Evolutionary conservation across 345 rosid genomes (phyloP).

Genomic region (Microthlaspi erraticum): DNA sequence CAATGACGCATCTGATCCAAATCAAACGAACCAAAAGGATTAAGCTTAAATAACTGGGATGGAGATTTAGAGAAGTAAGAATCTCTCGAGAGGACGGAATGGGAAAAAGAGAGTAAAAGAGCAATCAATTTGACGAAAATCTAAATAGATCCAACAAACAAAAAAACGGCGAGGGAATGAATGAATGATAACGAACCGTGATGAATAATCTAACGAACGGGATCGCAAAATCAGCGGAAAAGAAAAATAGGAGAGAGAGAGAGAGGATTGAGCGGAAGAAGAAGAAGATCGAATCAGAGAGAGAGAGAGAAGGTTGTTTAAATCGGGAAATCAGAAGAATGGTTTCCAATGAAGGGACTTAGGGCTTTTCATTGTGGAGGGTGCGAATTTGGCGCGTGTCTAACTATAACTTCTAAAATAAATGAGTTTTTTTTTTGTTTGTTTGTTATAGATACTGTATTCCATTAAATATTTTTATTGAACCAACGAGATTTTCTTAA

Average conservation of each 20-base stretch:
- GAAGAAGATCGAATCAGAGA: conserved; percentile 26
- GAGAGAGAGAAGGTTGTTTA: conserved; percentile 7
- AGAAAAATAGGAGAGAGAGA: background rate
- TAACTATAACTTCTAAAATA: conserved; percentile 28
- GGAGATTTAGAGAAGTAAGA: background rate
- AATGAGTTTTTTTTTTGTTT: background rate
- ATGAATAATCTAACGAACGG: conserved; percentile 26
- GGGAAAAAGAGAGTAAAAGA: conserved; percentile 2
- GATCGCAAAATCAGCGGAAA: conserved; percentile 23
- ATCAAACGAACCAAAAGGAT: background rate
- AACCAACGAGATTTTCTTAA: background rate
- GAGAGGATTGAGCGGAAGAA: conserved; percentile 17
- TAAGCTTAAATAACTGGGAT: background rate
- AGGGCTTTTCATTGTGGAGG: conserved; percentile 16
- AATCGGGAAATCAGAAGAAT: background rate
- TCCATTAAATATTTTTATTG: background rate
- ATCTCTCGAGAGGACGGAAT: conserved; percentile 3
- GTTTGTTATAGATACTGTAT: too few species aligned
- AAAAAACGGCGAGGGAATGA: conserved; percentile 22
- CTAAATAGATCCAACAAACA: conserved; percentile 29
- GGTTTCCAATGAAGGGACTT: background rate
- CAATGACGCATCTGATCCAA: conserved; percentile 19
- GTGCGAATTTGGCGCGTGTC: conserved; percentile 41
- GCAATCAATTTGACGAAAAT: conserved; percentile 2
- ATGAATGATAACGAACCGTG: conserved; percentile 19